These are phyloP conservation scores for Candida railenensis DNA, from an alignment of 805 yeast genomes.

Conservation along the genomic window DNA sequence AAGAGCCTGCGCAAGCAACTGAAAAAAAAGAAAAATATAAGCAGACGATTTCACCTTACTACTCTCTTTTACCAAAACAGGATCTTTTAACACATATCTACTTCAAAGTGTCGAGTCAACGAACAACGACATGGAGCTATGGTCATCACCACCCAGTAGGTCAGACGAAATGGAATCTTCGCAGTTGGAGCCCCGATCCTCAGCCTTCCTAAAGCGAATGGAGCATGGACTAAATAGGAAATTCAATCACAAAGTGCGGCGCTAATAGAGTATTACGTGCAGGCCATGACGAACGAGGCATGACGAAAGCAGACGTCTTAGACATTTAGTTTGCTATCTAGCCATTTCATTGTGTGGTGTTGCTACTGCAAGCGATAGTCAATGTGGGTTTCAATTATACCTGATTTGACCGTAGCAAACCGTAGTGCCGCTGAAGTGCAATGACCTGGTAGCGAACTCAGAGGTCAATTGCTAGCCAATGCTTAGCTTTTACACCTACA, in stretches of 20 bases:
- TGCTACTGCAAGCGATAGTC: too few relatives aligned
- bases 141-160: too few relatives aligned
- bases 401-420: too few relatives aligned
- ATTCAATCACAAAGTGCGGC: background rate
- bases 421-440: background rate
- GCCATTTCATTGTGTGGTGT: background rate
- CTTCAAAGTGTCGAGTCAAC: background rate
- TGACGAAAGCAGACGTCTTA: background rate
- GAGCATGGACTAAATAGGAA: background rate
- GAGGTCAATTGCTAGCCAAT: background rate
- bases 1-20: too few relatives aligned
- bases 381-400: too few relatives aligned
- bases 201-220: background rate
- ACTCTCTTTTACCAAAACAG: too few relatives aligned
- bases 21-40: too few relatives aligned
- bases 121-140: conserved; percentile 4
- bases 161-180: too few relatives aligned
- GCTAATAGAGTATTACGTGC: background rate
- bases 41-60: too few relatives aligned
- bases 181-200: background rate
- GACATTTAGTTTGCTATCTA: background rate
- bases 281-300: background rate
- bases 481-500: too few relatives aligned
- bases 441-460: background rate
- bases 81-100: too few relatives aligned